phyloP scores from a whole-genome alignment of 78 protist genomes.

The Dictyostelium firmibasis region DNA sequence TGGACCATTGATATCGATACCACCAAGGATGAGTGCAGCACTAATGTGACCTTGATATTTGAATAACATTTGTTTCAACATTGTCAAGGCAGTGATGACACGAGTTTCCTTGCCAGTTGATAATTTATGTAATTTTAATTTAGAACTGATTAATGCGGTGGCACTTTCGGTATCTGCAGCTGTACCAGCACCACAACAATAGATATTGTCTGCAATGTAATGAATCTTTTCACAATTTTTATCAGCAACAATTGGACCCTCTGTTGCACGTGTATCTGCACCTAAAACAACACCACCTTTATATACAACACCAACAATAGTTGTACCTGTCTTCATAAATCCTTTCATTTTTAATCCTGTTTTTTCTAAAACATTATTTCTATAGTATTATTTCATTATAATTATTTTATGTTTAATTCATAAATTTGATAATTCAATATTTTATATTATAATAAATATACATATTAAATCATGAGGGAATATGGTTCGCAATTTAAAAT shows the following conservation, averaged over 20 bases:
- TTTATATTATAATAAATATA: too few relatives aligned
- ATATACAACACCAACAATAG: slow-evolving; percentile 97
- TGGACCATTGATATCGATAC: slow-evolving; percentile 93
- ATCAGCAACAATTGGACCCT: slow-evolving; percentile 98
- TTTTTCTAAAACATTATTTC: slow-evolving; percentile 79
- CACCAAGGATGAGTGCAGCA: slow-evolving; percentile 99
- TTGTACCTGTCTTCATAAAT: slow-evolving; percentile 99
- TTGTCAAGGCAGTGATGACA: slow-evolving; percentile 93
- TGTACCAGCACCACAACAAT: slow-evolving; percentile 99
- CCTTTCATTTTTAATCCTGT: slow-evolving; percentile 82
- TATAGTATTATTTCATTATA: neutral
- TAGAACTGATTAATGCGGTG: slow-evolving; percentile 71
- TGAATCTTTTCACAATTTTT: slow-evolving; percentile 99
- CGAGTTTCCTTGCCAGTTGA: slow-evolving; percentile 93
- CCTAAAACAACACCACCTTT: slow-evolving; percentile 97
- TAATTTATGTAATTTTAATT: slow-evolving; percentile 71
- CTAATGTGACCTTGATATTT: slow-evolving; percentile 95
- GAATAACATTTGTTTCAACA: slow-evolving; percentile 94
- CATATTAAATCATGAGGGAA: too few relatives aligned
- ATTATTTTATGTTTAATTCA: too few relatives aligned
- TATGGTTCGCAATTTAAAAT: too few relatives aligned
- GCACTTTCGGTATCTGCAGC: slow-evolving; percentile 98
- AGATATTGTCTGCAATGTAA: slow-evolving; percentile 98
- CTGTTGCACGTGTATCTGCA: slow-evolving; percentile 99
- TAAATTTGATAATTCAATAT: too few relatives aligned